Conservation (phyloP, 805 yeast genomes). For the Candida qinlingensis region DNA sequence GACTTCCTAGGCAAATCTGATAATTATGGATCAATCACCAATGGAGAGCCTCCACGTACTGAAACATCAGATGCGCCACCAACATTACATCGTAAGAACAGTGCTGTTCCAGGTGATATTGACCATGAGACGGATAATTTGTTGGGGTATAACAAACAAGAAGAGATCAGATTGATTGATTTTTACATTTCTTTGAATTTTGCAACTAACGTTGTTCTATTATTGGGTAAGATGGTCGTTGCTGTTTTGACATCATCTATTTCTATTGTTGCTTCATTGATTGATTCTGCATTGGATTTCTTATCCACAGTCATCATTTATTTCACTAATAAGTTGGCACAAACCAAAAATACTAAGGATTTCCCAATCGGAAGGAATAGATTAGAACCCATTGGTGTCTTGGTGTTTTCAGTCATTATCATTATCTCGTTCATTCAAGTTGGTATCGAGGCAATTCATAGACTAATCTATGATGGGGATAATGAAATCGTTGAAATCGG, state of each 20-base stretch:
- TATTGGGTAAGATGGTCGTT: constrained; percentile 56
- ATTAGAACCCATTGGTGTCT: constrained; percentile 73
- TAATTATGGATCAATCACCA: constrained; percentile 1
- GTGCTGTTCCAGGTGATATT: constrained; percentile 56
- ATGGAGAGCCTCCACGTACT: background rate
- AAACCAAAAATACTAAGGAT: constrained; percentile 39
- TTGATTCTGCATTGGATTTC: constrained; percentile 71
- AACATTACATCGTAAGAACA: constrained; percentile 17
- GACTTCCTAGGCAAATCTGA: background rate
- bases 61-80: background rate
- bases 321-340: constrained; percentile 48
- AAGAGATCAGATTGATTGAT: constrained; percentile 39
- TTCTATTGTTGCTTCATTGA: constrained; percentile 72
- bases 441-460: constrained; percentile 54
- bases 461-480: constrained; percentile 34
- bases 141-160: constrained; percentile 43
- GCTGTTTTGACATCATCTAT: constrained; percentile 63
- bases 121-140: constrained; percentile 53
- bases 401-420: constrained; percentile 67
- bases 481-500: constrained; percentile 44
- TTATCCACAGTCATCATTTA: constrained; percentile 70
- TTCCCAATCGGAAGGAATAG: constrained; percentile 72
- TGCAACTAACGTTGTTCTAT: constrained; percentile 49
- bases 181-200: constrained; percentile 64
- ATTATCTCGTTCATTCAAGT: constrained; percentile 70